Conservation (phyloP, 345 rosid genomes). For the Lenwebbia sp. region DNA sequence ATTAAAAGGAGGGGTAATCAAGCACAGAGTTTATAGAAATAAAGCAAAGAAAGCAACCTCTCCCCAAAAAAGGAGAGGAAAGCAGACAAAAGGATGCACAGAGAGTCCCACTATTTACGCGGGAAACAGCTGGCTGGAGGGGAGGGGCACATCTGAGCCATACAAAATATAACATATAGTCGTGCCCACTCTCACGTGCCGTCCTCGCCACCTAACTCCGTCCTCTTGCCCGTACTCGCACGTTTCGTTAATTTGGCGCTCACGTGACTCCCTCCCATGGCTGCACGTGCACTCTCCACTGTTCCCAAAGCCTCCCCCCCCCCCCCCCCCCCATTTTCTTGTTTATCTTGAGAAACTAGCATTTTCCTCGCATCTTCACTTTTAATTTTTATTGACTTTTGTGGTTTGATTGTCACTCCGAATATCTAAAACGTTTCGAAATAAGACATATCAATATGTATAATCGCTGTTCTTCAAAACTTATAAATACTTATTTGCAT, state of each 20-base stretch:
- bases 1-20: background rate
- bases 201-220: slow-evolving; percentile 5
- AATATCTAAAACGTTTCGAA: background rate
- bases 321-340: too few relatives aligned
- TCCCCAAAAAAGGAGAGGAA: background rate
- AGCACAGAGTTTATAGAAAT: background rate
- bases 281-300: background rate
- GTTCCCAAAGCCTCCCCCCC: too few relatives aligned
- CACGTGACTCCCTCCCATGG: background rate
- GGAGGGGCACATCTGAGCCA: background rate
- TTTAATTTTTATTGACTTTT: background rate
- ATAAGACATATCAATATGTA: background rate
- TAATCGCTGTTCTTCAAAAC: too few relatives aligned
- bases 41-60: background rate
- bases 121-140: slow-evolving; percentile 18
- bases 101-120: background rate
- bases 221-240: slow-evolving; percentile 20
- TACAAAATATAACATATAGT: background rate
- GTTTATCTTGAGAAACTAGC: too few relatives aligned
- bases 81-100: background rate
- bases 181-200: slow-evolving; percentile 12
- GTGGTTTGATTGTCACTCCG: background rate
- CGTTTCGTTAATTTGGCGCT: background rate
- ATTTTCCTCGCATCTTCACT: background rate
- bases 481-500: too few relatives aligned